Percentiles rank a stretch among this genome's conserved stretches.
Conservation (phyloP, 371 early-diverging fungal genomes). For the Edhazardia aedis region DNA sequence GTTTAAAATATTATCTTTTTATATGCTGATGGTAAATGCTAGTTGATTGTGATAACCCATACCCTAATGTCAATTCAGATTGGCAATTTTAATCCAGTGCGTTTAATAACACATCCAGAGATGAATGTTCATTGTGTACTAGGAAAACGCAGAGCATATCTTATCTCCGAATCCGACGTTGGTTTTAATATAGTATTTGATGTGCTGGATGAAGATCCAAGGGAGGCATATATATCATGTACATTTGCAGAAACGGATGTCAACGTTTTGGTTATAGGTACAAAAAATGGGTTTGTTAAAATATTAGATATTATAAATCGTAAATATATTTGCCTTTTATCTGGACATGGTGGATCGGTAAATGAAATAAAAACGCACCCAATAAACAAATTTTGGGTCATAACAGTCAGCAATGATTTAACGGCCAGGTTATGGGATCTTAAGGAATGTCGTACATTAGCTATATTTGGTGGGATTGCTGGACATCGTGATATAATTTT, state of each 20-base stretch:
- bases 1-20: too few relatives aligned
- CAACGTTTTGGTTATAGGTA: background rate
- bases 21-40: too few relatives aligned
- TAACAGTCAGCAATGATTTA: constrained; percentile 26
- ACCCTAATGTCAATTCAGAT: too few relatives aligned
- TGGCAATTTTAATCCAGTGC: too few relatives aligned
- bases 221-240: background rate
- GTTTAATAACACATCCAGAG: background rate
- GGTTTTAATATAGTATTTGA: background rate
- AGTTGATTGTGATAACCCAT: too few relatives aligned
- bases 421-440: constrained; percentile 35
- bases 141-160: background rate
- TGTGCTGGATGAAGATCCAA: background rate
- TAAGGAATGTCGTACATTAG: background rate
- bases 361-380: constrained; percentile 10
- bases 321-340: background rate
- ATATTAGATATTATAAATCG: background rate
- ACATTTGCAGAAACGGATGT: background rate
- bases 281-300: background rate
- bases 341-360: constrained; percentile 32
- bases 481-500: constrained; percentile 32
- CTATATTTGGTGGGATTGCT: constrained; percentile 24
- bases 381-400: constrained; percentile 1
- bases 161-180: background rate
- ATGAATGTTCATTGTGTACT: background rate